A percentile compares a stretch with the other conserved stretches of the same genome.
Evolutionary conservation across 2,329 filamentous ascomycete genomes (phyloP).

Genomic region (Berkeleyomyces basicola): DNA sequence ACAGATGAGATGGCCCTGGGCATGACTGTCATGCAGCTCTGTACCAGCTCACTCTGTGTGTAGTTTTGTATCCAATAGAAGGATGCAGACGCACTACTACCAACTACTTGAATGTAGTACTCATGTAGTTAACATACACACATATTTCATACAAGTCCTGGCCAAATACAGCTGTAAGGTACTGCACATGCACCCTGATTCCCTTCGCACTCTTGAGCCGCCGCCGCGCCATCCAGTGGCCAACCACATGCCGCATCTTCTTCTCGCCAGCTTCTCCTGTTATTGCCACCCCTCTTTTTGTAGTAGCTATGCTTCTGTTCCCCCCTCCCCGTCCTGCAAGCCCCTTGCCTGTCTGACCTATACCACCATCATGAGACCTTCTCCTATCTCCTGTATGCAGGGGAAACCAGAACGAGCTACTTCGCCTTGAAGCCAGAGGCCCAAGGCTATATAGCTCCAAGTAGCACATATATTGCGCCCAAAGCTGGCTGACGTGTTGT

Average conservation of each 20-base stretch:
- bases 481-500: too few relatives aligned
- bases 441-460: too few relatives aligned
- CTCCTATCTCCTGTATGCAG: neutral
- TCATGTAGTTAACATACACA: too few relatives aligned
- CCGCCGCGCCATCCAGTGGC: neutral
- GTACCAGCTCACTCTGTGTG: too few relatives aligned
- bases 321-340: neutral
- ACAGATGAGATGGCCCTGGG: neutral
- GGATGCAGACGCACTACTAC: too few relatives aligned
- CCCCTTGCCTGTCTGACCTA: neutral
- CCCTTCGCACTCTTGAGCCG: neutral
- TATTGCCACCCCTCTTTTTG: neutral
- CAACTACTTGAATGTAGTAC: too few relatives aligned
- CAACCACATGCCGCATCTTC: neutral
- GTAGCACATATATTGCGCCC: too few relatives aligned
- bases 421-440: neutral
- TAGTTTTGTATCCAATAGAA: too few relatives aligned
- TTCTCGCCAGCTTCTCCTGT: neutral
- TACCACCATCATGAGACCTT: neutral
- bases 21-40: too few relatives aligned
- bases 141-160: too few relatives aligned
- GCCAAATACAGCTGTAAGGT: too few relatives aligned
- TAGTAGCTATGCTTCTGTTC: neutral
- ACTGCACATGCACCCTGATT: neutral
- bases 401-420: neutral